Base-by-base conservation (phyloP, 805 yeast species). In the Yamadazyma kitorensis region DNA sequence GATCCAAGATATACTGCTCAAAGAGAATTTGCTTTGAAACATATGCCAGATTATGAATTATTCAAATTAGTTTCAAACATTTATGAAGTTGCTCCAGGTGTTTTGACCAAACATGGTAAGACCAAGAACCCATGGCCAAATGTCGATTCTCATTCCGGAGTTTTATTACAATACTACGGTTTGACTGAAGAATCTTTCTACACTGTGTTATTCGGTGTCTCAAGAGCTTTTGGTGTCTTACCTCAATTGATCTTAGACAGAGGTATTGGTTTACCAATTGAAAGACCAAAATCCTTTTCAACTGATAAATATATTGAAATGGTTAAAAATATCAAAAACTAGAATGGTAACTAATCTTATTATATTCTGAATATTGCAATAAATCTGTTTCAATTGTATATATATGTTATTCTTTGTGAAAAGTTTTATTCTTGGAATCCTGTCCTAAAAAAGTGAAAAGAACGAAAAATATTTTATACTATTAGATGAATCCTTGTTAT, bases 251-350 rank as follows among this genome's bases (percentile, higher is more conserved):
- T 84, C 48, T 77, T 85, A 76, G 93, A 84, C 67, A 72, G 93
- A 45, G 76, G 79, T 46, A 61, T 79, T 36, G 91, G 91, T 34
- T 57, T 82, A 59, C 87, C 93, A 36, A 81, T 84, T 47, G 93
- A 84, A 65, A 75, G 93, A 59, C 93, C 93, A 55, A 82, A 80
- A 72, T 68, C 95, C 44, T 86, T 87, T 86, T 85, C 95, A 43
- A 86, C 96, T 47, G 91, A 86, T 70, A 87, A 87, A 71, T 86
- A 83, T 74, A 80, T 78, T 59, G 87, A 86, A 74, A 70, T 86
- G 62, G 94, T 82, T 55, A 71, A 75, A 50, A 59, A 50, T 55
- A 59, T 62, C 44, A 49, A 49, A 35, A 35, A 43, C 38, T 43
- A 30, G 37, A n/a, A n/a, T n/a, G n/a, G n/a, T n/a, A n/a, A n/a